Evolutionary conservation across 2,329 filamentous ascomycete genomes (phyloP), one percentile per base, ranked within the genome.

Genomic region (Trichoderma arundinaceum): DNA sequence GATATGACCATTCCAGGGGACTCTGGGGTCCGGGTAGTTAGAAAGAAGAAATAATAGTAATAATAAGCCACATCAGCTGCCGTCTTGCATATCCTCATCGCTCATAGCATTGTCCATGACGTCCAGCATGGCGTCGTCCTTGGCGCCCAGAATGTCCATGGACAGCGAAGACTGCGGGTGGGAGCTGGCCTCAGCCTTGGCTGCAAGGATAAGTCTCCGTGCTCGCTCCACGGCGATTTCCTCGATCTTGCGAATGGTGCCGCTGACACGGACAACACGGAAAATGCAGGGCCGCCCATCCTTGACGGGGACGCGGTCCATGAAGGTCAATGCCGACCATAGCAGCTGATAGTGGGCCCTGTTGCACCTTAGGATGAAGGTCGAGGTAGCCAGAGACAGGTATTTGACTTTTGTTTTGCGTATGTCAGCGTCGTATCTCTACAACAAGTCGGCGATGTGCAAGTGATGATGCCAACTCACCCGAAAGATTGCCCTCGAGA

Each of bases 231-330:
- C 90, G 41, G 93, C 92, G 77, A 97, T 94, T 75, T 96, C 89
- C 77, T 98, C 94, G 2, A 88, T 90, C 77, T 96, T 97, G 71
- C 89, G 90, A 73, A 99, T 97, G 3, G 95, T 99, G 15, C 94
- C 95, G 69, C 92, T 95, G 13, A 97, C 92, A 68, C 92, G 86
- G 7, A 96, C 87, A 13, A 99, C 93, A 52, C 90, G 88, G 68
- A 96, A 91, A 1, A 94, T 89, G 72, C 94, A 96, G 0, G 86
- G 82, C 66, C 84, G 82, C 28, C 86, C 85, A 73, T 81, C 83
- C 66, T 79, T 83, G 2, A 84, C 77, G 7, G 87, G 92, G 0
- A 97, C 80, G 15, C 79, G 83, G 22, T 88, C 88, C 82, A 95
- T 90, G 71, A 93, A 91, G 0, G 92, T 92, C 61, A 99, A 80